A percentile compares a stretch with the other conserved stretches of the same genome.
Evolutionary conservation across 2,329 filamentous ascomycete genomes (phyloP).

Genomic region (Huntiella decipiens): DNA sequence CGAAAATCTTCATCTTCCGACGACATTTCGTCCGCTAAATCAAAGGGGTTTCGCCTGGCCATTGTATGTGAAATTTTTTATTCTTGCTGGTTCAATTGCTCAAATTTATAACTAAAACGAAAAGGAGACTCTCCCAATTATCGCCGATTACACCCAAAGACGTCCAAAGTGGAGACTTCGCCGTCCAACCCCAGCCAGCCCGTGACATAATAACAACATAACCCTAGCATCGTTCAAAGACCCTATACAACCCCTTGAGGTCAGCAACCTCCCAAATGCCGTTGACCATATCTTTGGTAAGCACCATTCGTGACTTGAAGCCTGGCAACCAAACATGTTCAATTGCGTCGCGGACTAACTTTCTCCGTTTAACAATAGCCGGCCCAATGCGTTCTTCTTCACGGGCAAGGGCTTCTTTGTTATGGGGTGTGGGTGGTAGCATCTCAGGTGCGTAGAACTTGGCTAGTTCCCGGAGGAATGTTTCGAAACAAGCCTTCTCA

Average conservation of each 20-base stretch:
- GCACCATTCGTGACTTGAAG: constrained; percentile 64
- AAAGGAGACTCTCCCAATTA: no score
- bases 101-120: no score
- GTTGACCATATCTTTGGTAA: constrained; percentile 56
- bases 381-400: constrained; percentile 26
- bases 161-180: neutral
- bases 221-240: constrained; percentile 77
- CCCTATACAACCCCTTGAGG: constrained; percentile 76
- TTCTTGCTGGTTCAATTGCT: no score
- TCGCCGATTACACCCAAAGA: no score
- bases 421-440: constrained; percentile 35
- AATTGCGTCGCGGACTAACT: constrained; percentile 53
- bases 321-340: constrained; percentile 84
- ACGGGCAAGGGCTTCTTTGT: constrained; percentile 16
- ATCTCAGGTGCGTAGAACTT: constrained; percentile 81
- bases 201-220: neutral
- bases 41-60: no score
- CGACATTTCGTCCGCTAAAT: no score
- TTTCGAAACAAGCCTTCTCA: constrained; percentile 71
- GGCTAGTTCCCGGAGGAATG: constrained; percentile 71
- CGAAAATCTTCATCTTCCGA: no score
- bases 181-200: neutral
- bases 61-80: no score
- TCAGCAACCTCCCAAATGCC: constrained; percentile 73
- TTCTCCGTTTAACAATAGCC: constrained; percentile 38